Conservation (phyloP, 208 protist genomes). For the Acanthamoeba divionensis region DNA sequence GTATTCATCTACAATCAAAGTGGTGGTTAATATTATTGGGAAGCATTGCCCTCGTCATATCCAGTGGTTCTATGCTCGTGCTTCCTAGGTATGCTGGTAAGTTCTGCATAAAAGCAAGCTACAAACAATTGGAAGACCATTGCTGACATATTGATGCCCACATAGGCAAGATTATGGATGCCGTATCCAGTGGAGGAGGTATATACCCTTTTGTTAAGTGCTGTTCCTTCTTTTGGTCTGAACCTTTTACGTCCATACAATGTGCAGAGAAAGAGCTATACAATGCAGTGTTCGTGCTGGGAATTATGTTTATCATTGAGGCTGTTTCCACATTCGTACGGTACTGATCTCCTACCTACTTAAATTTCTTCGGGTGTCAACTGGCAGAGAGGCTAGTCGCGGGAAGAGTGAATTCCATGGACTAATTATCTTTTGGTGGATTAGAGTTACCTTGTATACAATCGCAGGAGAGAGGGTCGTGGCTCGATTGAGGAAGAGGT, state of each 20-base stretch:
- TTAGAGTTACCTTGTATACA: neutral
- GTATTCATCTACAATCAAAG: neutral
- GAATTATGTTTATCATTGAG: neutral
- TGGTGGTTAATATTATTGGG: neutral
- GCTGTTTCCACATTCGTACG: neutral
- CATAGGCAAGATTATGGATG: conserved; percentile 43
- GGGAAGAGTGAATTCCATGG: no score
- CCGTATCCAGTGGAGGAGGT: conserved; percentile 24
- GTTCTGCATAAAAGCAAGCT: no score
- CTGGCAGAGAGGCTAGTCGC: no score
- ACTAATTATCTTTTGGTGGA: no score
- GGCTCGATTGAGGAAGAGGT: conserved; percentile 55
- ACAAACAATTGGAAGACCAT: no score
- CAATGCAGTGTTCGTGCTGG: neutral
- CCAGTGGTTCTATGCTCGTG: conserved; percentile 4
- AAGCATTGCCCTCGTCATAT: neutral
- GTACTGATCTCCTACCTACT: neutral
- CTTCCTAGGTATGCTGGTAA: neutral
- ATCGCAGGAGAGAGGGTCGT: conserved; percentile 64
- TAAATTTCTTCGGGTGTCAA: no score
- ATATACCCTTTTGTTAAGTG: neutral
- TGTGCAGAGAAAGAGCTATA: neutral
- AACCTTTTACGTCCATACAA: neutral
- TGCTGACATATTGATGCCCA: no score
- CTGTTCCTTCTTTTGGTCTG: neutral